These are phyloP conservation scores for Musa troglodytarum DNA, from an alignment of 176 grass and related monocot species.

Conservation along the genomic window DNA sequence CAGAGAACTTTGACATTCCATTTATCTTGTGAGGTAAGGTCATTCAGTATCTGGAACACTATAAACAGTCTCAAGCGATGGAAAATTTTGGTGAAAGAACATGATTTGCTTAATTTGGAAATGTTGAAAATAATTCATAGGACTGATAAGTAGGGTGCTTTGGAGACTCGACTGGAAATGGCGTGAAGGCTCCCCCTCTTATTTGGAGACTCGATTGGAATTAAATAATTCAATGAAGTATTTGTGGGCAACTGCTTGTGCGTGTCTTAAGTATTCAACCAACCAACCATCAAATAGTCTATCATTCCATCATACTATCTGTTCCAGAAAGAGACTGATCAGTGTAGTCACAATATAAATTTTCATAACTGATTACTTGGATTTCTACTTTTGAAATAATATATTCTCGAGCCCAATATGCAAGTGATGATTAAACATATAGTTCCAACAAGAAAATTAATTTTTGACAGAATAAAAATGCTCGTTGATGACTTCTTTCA, in stretches of 20 bases:
- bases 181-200: neutral
- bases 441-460: neutral
- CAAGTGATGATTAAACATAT: neutral
- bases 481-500: neutral
- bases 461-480: neutral
- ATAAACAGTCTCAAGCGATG: too few relatives aligned
- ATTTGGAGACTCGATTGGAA: neutral
- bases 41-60: too few relatives aligned
- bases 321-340: neutral
- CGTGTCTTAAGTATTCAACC: neutral
- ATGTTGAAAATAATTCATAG: too few relatives aligned
- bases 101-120: too few relatives aligned
- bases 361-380: neutral
- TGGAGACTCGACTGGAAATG: too few relatives aligned
- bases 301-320: neutral
- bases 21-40: too few relatives aligned
- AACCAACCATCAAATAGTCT: neutral
- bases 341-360: neutral
- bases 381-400: neutral
- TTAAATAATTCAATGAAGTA: neutral
- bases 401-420: neutral
- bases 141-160: too few relatives aligned
- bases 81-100: too few relatives aligned
- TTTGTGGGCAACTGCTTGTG: neutral
- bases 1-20: too few relatives aligned